Conservation (phyloP, 2,329 filamentous ascomycete species). For the Seiridium cupressi region DNA sequence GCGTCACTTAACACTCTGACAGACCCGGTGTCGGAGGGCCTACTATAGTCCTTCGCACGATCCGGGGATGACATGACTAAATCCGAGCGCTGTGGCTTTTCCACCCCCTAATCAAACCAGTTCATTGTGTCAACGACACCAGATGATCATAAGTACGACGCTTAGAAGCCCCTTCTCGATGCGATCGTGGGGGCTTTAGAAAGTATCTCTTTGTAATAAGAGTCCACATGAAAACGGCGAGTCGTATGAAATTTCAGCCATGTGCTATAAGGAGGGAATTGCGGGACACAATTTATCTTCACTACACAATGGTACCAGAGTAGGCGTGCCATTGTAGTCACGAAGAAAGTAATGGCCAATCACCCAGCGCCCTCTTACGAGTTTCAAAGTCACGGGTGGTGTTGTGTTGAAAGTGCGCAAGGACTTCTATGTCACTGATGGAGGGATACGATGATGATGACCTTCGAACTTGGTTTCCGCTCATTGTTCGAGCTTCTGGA, state of each 20-base stretch:
- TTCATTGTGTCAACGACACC: too few species aligned
- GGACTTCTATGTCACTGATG: conserved; percentile 56
- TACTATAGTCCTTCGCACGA: too few species aligned
- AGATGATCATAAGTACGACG: too few species aligned
- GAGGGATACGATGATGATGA: conserved; percentile 27
- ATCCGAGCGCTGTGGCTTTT: too few species aligned
- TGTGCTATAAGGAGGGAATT: not conserved
- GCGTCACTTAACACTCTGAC: too few species aligned
- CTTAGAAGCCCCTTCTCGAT: too few species aligned
- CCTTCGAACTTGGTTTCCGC: conserved; percentile 50
- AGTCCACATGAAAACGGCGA: too few species aligned
- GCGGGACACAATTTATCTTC: conserved; percentile 54
- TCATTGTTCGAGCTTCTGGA: conserved; percentile 44
- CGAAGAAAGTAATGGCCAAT: conserved; percentile 41
- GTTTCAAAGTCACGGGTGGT: conserved; percentile 71
- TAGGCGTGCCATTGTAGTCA: conserved; percentile 36
- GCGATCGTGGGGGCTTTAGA: too few species aligned
- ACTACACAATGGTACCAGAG: conserved; percentile 47
- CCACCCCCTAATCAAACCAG: too few species aligned
- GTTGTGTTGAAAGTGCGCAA: conserved; percentile 57
- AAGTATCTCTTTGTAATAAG: too few species aligned
- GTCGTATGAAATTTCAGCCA: not conserved
- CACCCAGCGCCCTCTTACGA: conserved; percentile 42
- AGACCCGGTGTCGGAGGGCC: too few species aligned
- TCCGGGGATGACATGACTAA: too few species aligned